These are phyloP conservation scores for Trichoderma harzianum DNA, from an alignment of 2,329 filamentous ascomycete species.

Conservation along the genomic window DNA sequence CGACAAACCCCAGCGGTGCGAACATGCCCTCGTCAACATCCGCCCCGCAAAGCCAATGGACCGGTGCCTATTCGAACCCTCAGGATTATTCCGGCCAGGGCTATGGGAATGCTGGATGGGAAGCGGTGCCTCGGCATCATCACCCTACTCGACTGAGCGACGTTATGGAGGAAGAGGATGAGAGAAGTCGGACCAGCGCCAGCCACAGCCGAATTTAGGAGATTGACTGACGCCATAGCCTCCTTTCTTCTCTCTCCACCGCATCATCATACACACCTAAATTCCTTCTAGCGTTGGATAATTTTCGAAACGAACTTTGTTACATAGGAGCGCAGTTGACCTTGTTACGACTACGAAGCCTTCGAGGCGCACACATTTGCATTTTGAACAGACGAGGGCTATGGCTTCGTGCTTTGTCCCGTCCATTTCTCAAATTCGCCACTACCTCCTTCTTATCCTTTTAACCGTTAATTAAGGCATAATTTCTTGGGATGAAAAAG, in stretches of 20 bases:
- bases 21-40: slow-evolving; percentile 28
- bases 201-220: slow-evolving; percentile 54
- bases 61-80: slow-evolving; percentile 38
- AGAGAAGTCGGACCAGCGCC: slow-evolving; percentile 71
- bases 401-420: not conserved
- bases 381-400: not conserved
- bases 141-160: slow-evolving; percentile 87
- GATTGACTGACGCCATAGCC: slow-evolving; percentile 19
- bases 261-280: not conserved
- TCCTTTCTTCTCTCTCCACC: not conserved
- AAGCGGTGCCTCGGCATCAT: slow-evolving; percentile 73
- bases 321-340: slow-evolving; percentile 1
- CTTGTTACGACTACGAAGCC: slow-evolving; percentile 4
- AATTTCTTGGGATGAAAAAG: not conserved
- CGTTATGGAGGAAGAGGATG: slow-evolving; percentile 82
- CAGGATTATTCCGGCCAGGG: slow-evolving; percentile 65
- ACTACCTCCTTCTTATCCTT: not conserved
- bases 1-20: slow-evolving; percentile 39
- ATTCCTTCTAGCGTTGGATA: slow-evolving; percentile 13
- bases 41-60: slow-evolving; percentile 38
- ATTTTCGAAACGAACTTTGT: not conserved
- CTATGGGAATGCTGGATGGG: slow-evolving; percentile 70
- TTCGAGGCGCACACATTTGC: not conserved
- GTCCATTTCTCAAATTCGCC: not conserved
- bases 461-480: slow-evolving; percentile 14